Evolutionary conservation across 1,139 yeast species (phyloP), one percentile per base, ranked within the genome.

Genomic region (Protomyces pachydermus): DNA sequence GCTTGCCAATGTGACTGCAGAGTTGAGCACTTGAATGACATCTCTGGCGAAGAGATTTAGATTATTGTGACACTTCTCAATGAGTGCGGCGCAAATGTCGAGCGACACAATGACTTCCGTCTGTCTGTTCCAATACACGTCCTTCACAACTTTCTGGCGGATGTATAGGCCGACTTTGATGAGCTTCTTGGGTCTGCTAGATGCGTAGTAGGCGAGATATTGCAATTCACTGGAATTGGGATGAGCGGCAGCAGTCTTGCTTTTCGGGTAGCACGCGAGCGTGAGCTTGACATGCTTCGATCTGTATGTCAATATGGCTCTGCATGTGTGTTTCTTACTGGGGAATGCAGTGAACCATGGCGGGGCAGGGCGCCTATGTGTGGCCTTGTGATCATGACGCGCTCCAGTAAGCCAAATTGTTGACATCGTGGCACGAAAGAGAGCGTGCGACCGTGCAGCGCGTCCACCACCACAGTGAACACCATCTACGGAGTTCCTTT

Each of bases 181-280:
- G 68, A 93, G 79, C 73, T 93, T 93, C 52, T 90, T 86, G 67
- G 97, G 80, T 70, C 98, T 80, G 6, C 97, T 87, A 52, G 95
- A 86, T n/a, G 96, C 97, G 74, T 91, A 91, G 78, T 88, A 93
- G 51, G 91, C 77, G 70, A 93, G 80, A 74, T 91, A 91, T 66
- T 96, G 87, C 61, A 95, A 80, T 74, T 93, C 98, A 16, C 96
- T 89, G 1, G 95, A 84, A 74, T 91, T 91, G 10, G 98, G 96
- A 70, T 87, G 86, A 76, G 91, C 91, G 71, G 91, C 97, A 5
- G 82, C 81, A 6, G 85, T 86, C 68, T 89, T 81, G 1, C 98
- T 97, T 1, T 95, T 83, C 2, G 97, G 98, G 74, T 91, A 93
- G 78, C 98, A 93, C 74, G 88, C 96, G 64, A 88, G 82, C 53